Percentiles rank a stretch among this genome's conserved stretches.
Conservation (phyloP, 2,329 filamentous ascomycete species). For the Colletotrichum sp. region DNA sequence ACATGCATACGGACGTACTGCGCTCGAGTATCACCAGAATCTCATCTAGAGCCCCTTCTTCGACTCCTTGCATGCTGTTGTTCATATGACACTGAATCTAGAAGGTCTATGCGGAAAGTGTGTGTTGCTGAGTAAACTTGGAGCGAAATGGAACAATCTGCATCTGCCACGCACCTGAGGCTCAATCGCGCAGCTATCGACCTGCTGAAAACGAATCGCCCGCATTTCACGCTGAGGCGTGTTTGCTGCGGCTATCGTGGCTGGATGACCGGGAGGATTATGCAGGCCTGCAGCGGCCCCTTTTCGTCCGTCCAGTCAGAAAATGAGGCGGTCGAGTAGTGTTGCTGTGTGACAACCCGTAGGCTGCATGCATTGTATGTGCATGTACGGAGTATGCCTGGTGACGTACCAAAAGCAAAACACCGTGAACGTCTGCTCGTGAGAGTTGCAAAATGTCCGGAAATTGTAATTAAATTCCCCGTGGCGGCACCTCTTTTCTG, state of each 20-base stretch:
- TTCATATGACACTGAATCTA: neutral
- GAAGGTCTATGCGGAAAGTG: neutral
- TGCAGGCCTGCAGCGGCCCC: neutral
- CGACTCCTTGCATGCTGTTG: neutral
- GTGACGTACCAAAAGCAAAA: constrained; percentile 6
- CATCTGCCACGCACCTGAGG: neutral
- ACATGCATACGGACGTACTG: neutral
- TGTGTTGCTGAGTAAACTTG: neutral
- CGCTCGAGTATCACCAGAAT: neutral
- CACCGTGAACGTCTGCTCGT: neutral
- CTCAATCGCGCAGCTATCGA: neutral
- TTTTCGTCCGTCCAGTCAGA: neutral
- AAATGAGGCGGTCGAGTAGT: constrained; percentile 8
- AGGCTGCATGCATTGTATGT: constrained; percentile 4
- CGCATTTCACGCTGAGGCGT: neutral
- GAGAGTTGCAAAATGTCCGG: neutral
- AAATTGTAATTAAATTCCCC: neutral
- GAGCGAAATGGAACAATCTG: neutral
- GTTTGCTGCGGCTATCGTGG: constrained; percentile 1
- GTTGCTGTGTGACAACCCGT: constrained; percentile 6
- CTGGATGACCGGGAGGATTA: neutral
- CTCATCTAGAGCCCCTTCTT: neutral
- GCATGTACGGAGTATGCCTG: neutral
- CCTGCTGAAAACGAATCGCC: neutral
- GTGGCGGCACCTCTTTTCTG: neutral